Percentiles rank a stretch among this genome's conserved stretches.
Evolutionary conservation across 768 basidiomycete species (phyloP).

Genomic region (Boletus eberwhitei): DNA sequence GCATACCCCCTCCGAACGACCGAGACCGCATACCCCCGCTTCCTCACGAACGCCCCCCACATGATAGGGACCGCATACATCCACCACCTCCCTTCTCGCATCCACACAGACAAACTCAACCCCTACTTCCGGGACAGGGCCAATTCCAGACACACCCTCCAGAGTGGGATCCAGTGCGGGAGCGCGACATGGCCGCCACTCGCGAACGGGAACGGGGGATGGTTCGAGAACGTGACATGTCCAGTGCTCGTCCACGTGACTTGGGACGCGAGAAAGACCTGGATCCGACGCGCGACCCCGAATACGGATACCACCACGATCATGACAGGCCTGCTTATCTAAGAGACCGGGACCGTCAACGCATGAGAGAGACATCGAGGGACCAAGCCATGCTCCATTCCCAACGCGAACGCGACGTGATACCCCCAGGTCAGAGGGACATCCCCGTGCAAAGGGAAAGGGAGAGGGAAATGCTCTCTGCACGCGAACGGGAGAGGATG

Average conservation of each 20-base stretch:
- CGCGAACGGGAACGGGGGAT: constrained; percentile 27
- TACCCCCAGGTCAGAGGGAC: constrained; percentile 16
- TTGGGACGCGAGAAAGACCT: constrained; percentile 21
- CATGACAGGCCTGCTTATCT: constrained; percentile 20
- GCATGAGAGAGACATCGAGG: constrained; percentile 16
- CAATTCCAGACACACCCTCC: constrained; percentile 30
- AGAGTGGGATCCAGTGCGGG: constrained; percentile 26
- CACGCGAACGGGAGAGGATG: constrained; percentile 24
- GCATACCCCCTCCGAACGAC: constrained; percentile 20
- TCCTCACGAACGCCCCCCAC: constrained; percentile 22
- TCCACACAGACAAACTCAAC: constrained; percentile 16
- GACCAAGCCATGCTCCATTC: constrained; percentile 19
- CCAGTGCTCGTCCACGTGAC: constrained; percentile 25
- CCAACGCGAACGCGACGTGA: constrained; percentile 25
- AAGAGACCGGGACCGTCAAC: constrained; percentile 25
- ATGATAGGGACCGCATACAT: constrained; percentile 29
- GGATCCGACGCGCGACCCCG: constrained; percentile 25
- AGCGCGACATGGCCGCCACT: constrained; percentile 20
- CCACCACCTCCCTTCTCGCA: constrained; percentile 21
- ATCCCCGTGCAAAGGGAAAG: constrained; percentile 25
- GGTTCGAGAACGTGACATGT: constrained; percentile 22
- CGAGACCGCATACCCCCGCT: constrained; percentile 25
- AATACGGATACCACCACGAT: constrained; percentile 21
- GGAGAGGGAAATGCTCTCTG: constrained; percentile 18
- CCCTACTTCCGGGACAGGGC: constrained; percentile 29